Evolutionary conservation across 768 basidiomycete genomes (phyloP).

Genomic region (Kwoniella mangroviensis): DNA sequence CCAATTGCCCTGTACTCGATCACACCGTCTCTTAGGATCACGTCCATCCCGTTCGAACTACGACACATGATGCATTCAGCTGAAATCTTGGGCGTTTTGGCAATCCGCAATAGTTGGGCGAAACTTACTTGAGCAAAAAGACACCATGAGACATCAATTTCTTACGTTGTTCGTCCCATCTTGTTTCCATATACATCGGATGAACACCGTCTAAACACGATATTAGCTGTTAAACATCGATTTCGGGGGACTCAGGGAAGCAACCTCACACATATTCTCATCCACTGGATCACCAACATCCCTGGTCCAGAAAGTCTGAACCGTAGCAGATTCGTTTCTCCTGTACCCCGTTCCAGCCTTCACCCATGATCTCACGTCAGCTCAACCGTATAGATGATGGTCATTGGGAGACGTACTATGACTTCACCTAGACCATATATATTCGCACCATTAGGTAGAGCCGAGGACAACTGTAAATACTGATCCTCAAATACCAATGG

Average conservation of each 20-base stretch:
- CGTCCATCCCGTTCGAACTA: conserved; percentile 69
- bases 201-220: conserved; percentile 36
- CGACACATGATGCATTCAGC: not conserved
- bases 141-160: conserved; percentile 73
- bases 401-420: conserved; percentile 18
- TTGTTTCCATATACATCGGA: conserved; percentile 37
- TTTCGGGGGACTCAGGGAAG: not conserved
- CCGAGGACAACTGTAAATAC: conserved; percentile 73
- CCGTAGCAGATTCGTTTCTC: conserved; percentile 27
- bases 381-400: not conserved
- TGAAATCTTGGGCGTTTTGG: not conserved
- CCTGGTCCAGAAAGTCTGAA: conserved; percentile 38
- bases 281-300: conserved; percentile 48
- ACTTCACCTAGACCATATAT: conserved; percentile 76
- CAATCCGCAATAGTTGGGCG: not conserved
- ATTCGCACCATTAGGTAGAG: conserved; percentile 67
- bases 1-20: conserved; percentile 75
- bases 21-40: conserved; percentile 62
- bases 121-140: conserved; percentile 65
- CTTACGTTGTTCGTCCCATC: conserved; percentile 49
- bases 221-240: conserved; percentile 3
- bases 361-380: not conserved
- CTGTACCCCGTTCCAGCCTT: conserved; percentile 27
- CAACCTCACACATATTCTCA: conserved; percentile 44
- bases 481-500: conserved; percentile 77